Percentiles rank a stretch among this genome's conserved stretches.
These are phyloP conservation scores for Telfairia occidentalis DNA, from an alignment of 331 rosid genomes.

Conservation along the genomic window DNA sequence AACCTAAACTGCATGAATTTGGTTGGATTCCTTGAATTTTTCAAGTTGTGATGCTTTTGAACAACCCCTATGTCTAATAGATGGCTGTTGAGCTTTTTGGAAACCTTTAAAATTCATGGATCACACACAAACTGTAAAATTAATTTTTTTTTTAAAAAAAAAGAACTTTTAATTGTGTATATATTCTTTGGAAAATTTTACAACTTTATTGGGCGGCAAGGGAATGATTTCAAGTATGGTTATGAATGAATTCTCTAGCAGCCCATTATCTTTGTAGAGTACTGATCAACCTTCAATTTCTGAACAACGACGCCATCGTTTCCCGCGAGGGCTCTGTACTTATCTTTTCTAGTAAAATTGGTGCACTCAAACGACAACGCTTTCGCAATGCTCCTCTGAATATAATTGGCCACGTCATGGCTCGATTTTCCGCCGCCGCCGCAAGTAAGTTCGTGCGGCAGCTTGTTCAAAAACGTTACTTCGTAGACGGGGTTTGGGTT, in stretches of 20 bases:
- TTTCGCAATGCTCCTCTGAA: conserved; percentile 54
- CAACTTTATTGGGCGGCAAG: too few species aligned
- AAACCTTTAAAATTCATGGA: too few species aligned
- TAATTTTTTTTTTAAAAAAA: too few species aligned
- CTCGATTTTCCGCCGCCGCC: conserved; percentile 39
- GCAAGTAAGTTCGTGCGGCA: conserved; percentile 54
- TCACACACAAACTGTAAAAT: too few species aligned
- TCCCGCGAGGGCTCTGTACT: conserved; percentile 69
- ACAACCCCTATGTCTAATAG: too few species aligned
- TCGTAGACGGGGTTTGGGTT: conserved; percentile 76
- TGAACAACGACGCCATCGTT: conserved; percentile 58
- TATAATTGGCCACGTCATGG: conserved; percentile 80
- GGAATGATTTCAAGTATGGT: too few species aligned
- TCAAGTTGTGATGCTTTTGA: too few species aligned
- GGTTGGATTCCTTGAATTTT: too few species aligned
- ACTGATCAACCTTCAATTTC: conserved; percentile 18
- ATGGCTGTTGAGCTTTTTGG: too few species aligned
- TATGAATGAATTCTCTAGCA: conserved; percentile 17
- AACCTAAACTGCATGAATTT: too few species aligned
- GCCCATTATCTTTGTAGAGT: conserved; percentile 21
- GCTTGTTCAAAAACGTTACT: conserved; percentile 56
- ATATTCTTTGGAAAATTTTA: too few species aligned
- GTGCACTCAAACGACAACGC: conserved; percentile 65
- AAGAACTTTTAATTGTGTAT: too few species aligned
- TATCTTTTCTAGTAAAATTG: conserved; percentile 58